Evolutionary conservation across 306 rosid genomes (phyloP), one percentile per base, ranked within the genome.

Genomic region (Sophora flavescens): DNA sequence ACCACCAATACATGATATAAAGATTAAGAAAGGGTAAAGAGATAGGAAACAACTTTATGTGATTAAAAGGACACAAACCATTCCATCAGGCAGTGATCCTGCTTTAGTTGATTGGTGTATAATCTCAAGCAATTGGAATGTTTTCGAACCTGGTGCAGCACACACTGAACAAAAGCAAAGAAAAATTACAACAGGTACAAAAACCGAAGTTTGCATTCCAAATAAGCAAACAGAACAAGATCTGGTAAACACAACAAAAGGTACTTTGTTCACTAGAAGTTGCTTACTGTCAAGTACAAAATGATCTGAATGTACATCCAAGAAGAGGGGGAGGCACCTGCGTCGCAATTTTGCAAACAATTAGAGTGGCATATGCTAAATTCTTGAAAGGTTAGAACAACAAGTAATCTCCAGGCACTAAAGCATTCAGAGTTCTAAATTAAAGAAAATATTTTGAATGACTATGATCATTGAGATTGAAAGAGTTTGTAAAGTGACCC

Each of bases 61-160:
- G 9, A 33, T 59, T 72, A 63, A 72, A 58, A 61, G 32, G 63
- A 76, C 56, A 80, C 96, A 83, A 75, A 96, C 99, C 97, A 96
- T 77, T 87, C 99, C 99, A 53, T 75, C 80, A 57, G 99, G 99
- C 35, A 96, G 85, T 28, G 66, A 74, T 72, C 98, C 97, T 4
- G 93, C 81, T 85, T 91, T 83, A 76, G 84, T 79, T 73, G 99
- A 88, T 51, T 65, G 87, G 84, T 96, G 89, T 59, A 96, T 85
- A 72, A 88, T 89, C 92, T 96, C 99, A 68, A 96, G 99, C 87
- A 96, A 75, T 85, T 96, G 99, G 80, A 96, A 96, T 35, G 99
- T 96, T 87, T 96, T 96, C 1, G 99, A 96, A 68, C 99, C 99
- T 13, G 98, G 99, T 64, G 99, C 99, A 81, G 99, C 99, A 78